These are phyloP conservation scores for Cryptococcus wingfieldii DNA, from an alignment of 1,284 basidiomycete species.

Conservation along the genomic window DNA sequence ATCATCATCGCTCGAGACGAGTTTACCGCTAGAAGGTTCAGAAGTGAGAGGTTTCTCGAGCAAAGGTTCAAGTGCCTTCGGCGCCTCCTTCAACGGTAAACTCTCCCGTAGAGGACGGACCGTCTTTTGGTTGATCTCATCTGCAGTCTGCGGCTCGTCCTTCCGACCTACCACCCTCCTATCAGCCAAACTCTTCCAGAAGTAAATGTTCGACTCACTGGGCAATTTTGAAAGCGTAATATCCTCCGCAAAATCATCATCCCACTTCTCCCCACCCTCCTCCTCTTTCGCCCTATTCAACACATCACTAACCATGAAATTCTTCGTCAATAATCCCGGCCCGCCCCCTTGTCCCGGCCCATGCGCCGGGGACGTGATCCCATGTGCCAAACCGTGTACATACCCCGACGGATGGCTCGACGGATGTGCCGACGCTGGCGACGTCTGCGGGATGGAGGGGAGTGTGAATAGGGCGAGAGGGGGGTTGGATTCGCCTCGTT, in stretches of 20 bases:
- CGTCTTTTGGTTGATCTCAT: constrained; percentile 36
- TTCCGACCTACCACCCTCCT: constrained; percentile 8
- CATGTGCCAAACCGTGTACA: background rate
- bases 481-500: constrained; percentile 12
- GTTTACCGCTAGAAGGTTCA: background rate
- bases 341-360: background rate
- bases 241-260: constrained; percentile 93
- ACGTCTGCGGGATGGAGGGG: constrained; percentile 15
- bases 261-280: constrained; percentile 59
- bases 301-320: constrained; percentile 68
- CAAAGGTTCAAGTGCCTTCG: background rate
- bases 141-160: constrained; percentile 15
- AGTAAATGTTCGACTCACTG: background rate
- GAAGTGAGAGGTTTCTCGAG: background rate
- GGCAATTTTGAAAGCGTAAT: constrained; percentile 52
- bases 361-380: background rate
- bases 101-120: constrained; percentile 20
- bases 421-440: background rate
- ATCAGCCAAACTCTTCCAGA: background rate
- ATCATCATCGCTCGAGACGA: constrained; percentile 57
- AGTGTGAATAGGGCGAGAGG: constrained; percentile 17
- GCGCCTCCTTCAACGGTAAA: background rate
- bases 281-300: constrained; percentile 34
- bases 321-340: constrained; percentile 38
- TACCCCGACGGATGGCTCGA: no score